Percentiles rank a stretch among this genome's conserved stretches.
Conservation (phyloP, 2,329 filamentous ascomycete genomes). For the Colletotrichum tamarilloi region DNA sequence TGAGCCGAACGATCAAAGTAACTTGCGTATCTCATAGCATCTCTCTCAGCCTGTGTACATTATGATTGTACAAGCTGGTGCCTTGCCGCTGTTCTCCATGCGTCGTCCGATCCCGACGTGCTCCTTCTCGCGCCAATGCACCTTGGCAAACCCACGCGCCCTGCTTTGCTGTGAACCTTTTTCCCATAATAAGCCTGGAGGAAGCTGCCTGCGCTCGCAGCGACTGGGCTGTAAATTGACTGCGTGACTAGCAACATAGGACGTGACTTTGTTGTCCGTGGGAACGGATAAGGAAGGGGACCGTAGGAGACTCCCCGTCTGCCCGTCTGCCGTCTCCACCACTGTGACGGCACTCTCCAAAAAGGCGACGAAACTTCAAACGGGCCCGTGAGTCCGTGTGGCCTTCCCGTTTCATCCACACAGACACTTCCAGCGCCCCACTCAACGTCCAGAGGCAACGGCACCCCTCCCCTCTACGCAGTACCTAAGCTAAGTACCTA, state of each 20-base stretch:
- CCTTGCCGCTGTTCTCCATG: neutral
- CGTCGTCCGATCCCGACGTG: constrained; percentile 8
- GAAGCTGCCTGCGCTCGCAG: neutral
- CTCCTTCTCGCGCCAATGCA: neutral
- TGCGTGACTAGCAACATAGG: neutral
- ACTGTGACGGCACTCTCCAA: constrained; percentile 19
- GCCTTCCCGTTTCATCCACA: constrained; percentile 36
- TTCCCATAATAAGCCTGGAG: neutral
- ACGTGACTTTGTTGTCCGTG: neutral
- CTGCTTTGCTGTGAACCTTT: neutral
- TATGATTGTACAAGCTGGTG: neutral
- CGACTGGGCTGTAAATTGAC: neutral
- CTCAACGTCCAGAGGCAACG: neutral
- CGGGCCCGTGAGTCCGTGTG: constrained; percentile 34
- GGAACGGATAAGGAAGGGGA: constrained; percentile 7
- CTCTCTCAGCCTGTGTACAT: neutral
- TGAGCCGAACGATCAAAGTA: neutral
- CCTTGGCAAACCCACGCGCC: constrained; percentile 2
- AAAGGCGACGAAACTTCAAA: constrained; percentile 33
- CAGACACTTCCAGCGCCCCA: constrained; percentile 18
- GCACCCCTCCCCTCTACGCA: neutral
- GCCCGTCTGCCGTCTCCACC: constrained; percentile 7
- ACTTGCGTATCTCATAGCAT: neutral
- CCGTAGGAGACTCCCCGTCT: neutral
- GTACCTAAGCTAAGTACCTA: too few relatives aligned